Evolutionary conservation across 805 yeast genomes (phyloP), one percentile per base, ranked within the genome.

Genomic region (Lipomyces kockii): DNA sequence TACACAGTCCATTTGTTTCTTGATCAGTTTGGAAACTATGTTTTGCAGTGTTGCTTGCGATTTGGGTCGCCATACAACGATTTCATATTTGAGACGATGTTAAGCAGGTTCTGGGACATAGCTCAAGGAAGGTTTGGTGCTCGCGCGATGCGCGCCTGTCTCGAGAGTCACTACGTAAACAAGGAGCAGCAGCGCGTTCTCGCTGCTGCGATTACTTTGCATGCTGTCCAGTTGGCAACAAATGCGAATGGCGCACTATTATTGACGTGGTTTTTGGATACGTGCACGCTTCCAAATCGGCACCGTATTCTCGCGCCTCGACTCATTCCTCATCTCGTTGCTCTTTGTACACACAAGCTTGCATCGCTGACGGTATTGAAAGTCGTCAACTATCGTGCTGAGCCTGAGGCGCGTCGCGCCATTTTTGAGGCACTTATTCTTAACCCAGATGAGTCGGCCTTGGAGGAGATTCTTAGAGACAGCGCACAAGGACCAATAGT

Each of bases 1-100:
- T 92, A 89, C 75, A 86, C 95, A 58, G 91, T 90, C 0, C 91
- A 93, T 60, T 81, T 95, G 71, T 90, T 95, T 76, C 89, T 92
- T 75, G 99, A 95, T 76, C 98, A 95, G 77, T 95, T 90, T 81
- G 99, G 98, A 68, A 95, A 95, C 78, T 95, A 95, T 77, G 98
- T 93, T 20, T 86, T 95, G 64, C 99, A 95, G 79, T 91, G 98
- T 64, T 95, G 97, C 74, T 83, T 93, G 72, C 91, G 91, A 76
- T 94, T 93, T 80, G 95, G 94, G 0, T 80, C 89, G 6, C 97
- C 97, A 0, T 92, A 88, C 84, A 91, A 90, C 76, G 92, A 91
- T 75, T 94, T 94, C 75, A 90, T 95, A 54, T 89, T 91, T 77
- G 97, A 93, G 78, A 85, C 91, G 14, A 87, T 93, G 71, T 79